A percentile compares a stretch with the other conserved stretches of the same genome.
Evolutionary conservation across 1,284 basidiomycete species (phyloP).

Genomic region (Lignosus rhinocerotis): DNA sequence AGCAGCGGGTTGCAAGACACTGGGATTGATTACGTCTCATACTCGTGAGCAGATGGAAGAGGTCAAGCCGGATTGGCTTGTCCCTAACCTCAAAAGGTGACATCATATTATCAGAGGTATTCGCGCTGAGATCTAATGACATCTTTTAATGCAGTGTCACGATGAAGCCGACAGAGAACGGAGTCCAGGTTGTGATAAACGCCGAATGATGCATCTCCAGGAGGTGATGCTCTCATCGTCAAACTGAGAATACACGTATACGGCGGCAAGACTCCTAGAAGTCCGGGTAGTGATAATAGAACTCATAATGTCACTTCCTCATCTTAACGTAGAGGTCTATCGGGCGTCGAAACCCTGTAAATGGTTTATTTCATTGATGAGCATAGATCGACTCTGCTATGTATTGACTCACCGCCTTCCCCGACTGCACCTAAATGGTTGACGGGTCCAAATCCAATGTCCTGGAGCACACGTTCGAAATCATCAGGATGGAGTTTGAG

Average conservation of each 20-base stretch:
- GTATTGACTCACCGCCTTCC: conserved; percentile 49
- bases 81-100: conserved; percentile 62
- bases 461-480: conserved; percentile 53
- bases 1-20: conserved; percentile 76
- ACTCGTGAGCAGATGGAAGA: conserved; percentile 61
- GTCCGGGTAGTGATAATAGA: not conserved
- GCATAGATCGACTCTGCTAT: not conserved
- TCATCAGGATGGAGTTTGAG: conserved; percentile 61
- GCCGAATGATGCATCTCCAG: conserved; percentile 21
- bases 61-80: conserved; percentile 58
- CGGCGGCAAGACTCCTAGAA: too few relatives aligned
- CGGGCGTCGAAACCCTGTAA: conserved; percentile 48
- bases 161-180: conserved; percentile 42
- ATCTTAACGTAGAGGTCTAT: conserved; percentile 47
- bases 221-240: not conserved
- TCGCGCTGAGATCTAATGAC: not conserved
- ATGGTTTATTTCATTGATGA: not conserved
- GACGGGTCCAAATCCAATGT: conserved; percentile 61
- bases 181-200: conserved; percentile 47
- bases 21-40: conserved; percentile 82
- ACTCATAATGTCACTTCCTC: not conserved
- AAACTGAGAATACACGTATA: not conserved
- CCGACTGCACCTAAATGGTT: conserved; percentile 56
- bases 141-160: conserved; percentile 39
- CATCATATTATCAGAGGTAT: not conserved